Evolutionary conservation across 352 stramenopile genomes (phyloP).

Genomic region (Phytophthora europaea): DNA sequence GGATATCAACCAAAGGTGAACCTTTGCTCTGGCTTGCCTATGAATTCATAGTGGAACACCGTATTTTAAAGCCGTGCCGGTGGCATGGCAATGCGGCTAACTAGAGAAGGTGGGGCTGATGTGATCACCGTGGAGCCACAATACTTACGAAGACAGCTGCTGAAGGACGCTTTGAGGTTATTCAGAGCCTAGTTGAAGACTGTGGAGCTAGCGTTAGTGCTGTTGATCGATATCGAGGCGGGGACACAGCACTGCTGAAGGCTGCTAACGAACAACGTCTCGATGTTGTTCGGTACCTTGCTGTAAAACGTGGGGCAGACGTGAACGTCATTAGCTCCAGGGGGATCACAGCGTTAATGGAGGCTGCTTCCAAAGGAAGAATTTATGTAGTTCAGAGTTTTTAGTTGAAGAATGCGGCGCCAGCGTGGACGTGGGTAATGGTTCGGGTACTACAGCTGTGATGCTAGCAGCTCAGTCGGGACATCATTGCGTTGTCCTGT

Average conservation of each 20-base stretch:
- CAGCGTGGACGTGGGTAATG: not conserved
- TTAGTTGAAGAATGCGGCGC: not conserved
- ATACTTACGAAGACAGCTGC: not conserved
- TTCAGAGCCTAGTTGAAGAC: not conserved
- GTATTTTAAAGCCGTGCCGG: too few relatives aligned
- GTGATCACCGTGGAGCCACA: not conserved
- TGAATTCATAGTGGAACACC: too few relatives aligned
- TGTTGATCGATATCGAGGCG: not conserved
- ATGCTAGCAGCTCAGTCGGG: not conserved
- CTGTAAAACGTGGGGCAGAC: not conserved
- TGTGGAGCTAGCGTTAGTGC: not conserved
- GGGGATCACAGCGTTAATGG: not conserved
- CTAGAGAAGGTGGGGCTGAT: not conserved
- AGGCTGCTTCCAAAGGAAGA: not conserved
- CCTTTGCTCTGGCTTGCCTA: too few relatives aligned
- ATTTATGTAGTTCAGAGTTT: too few relatives aligned
- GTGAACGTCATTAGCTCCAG: not conserved
- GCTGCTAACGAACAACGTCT: not conserved
- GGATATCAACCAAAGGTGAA: too few relatives aligned
- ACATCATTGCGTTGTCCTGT: not conserved
- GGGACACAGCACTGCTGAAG: not conserved
- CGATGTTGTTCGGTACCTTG: slow-evolving; percentile 5
- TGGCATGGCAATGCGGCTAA: too few relatives aligned
- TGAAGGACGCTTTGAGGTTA: not conserved
- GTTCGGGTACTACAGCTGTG: not conserved